Conservation (phyloP, 2,329 filamentous ascomycete species). For the Fusarium pilosicola region DNA sequence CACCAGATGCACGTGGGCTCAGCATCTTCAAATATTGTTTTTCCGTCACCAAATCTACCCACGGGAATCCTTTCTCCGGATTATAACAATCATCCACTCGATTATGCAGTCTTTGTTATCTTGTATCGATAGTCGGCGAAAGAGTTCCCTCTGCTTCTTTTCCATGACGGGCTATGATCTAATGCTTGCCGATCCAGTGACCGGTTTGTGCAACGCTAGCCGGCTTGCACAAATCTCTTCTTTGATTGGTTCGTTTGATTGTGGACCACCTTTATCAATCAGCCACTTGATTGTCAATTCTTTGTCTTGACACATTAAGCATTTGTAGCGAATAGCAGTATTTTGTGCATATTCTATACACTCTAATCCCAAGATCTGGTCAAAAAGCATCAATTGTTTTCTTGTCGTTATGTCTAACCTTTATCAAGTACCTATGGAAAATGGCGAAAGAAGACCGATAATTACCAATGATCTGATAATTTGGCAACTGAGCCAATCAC, state of each 20-base stretch:
- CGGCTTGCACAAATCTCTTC: neutral
- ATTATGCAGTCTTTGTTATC: conserved; percentile 25
- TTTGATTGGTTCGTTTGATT: conserved; percentile 18
- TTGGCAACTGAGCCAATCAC: neutral
- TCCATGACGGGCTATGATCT: conserved; percentile 36
- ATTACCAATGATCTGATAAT: neutral
- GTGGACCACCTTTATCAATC: conserved; percentile 35
- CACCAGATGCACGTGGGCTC: conserved; percentile 19
- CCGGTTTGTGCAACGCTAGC: conserved; percentile 24
- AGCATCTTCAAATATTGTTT: neutral
- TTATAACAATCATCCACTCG: neutral
- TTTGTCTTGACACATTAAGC: conserved; percentile 23
- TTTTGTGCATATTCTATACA: conserved; percentile 16
- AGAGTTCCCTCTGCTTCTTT: conserved; percentile 19
- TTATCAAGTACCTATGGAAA: neutral
- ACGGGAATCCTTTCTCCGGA: conserved; percentile 1
- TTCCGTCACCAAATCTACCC: neutral
- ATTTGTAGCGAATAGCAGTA: conserved; percentile 8
- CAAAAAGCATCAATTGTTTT: neutral
- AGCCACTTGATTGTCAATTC: conserved; percentile 17
- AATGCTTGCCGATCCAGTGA: conserved; percentile 39
- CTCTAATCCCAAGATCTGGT: conserved; percentile 1
- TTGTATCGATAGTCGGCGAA: conserved; percentile 8
- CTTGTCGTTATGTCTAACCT: neutral
- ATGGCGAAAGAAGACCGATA: neutral